Evolutionary conservation across 176 grass and related monocot species (phyloP), one percentile per base, ranked within the genome.

Genomic region (Ananas comosus): DNA sequence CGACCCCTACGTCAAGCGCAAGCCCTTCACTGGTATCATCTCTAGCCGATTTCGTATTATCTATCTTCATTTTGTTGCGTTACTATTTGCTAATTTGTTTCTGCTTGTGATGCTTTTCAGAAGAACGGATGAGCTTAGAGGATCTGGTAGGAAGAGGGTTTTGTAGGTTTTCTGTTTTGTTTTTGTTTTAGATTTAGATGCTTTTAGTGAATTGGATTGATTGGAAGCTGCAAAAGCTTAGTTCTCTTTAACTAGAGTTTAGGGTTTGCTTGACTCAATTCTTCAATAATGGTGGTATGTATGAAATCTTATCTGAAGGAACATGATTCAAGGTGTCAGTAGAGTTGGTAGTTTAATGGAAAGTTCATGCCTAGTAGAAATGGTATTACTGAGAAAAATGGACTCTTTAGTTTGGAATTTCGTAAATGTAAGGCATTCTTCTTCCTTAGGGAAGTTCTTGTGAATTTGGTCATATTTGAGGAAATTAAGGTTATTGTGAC

Each of bases 1-100:
- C 56, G 87, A 99, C 12, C 95, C 95, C 18, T 91, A 99, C 80
- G 85, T 99, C 80, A 99, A 99, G 75, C 87, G 95, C 51, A 90
- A 92, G 52, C 90, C 95, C 10, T 93, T 99, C 70, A 94, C 87
- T 74, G 95, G 95, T 99, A 99, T 28, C n/a, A 53, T n/a, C 47
- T 4, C 50, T 10, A 47, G 13, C 53, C 27, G 22, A 48, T 53
- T 64, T 74, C 61, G 13, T 23, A 11, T 66, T 42, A 28, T n/a
- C 59, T 73, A 9, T 56, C 17, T 81, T 48, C 50, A 50, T 59
- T 63, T 18, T 3, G 13, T 0, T 69, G 17, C 51, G 17, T 13
- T 82, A 8, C n/a, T 22, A 16, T 49, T 68, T 42, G 24, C n/a
- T 19, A 22, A 29, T 33, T 9, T 69, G 51, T 8, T 6, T 51